Evolutionary conservation across 2,329 filamentous ascomycete species (phyloP).

Genomic region (Alternaria brassicicola): DNA sequence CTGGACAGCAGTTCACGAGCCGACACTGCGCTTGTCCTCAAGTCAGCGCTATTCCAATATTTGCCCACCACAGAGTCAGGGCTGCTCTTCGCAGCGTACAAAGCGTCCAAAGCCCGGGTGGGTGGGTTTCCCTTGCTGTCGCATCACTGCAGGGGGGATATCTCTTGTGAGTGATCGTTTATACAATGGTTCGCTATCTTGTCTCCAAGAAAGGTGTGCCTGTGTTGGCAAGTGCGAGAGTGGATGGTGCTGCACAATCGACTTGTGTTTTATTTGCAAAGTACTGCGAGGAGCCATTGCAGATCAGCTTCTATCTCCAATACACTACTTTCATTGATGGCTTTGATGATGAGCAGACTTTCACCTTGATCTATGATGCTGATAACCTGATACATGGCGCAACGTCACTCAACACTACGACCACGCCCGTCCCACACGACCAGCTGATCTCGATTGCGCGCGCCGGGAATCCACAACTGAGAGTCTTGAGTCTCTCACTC

Average conservation of each 20-base stretch:
- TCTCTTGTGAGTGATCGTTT: constrained; percentile 11
- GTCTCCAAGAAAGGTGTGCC: constrained; percentile 18
- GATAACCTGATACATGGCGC: constrained; percentile 20
- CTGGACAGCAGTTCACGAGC: constrained; percentile 11
- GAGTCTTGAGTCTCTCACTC: constrained; percentile 9
- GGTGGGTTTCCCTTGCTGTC: constrained; percentile 18
- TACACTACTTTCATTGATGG: constrained; percentile 12
- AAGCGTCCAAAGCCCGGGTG: constrained; percentile 22
- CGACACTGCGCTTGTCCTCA: background rate
- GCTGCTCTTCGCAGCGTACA: constrained; percentile 17
- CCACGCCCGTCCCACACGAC: constrained; percentile 1
- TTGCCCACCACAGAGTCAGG: constrained; percentile 14
- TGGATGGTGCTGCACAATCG: constrained; percentile 11
- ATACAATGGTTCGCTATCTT: constrained; percentile 7
- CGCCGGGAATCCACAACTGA: constrained; percentile 17
- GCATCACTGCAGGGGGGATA: constrained; percentile 9
- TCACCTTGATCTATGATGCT: constrained; percentile 27
- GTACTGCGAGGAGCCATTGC: constrained; percentile 11
- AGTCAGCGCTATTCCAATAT: background rate
- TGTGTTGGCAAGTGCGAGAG: constrained; percentile 13
- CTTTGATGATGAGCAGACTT: constrained; percentile 13
- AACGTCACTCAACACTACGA: constrained; percentile 4
- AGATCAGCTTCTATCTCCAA: constrained; percentile 21
- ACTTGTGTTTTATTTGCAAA: constrained; percentile 17
- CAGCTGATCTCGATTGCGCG: constrained; percentile 16